Evolutionary conservation across 208 protist genomes (phyloP).

Genomic region (Acanthamoeba triangularis): DNA sequence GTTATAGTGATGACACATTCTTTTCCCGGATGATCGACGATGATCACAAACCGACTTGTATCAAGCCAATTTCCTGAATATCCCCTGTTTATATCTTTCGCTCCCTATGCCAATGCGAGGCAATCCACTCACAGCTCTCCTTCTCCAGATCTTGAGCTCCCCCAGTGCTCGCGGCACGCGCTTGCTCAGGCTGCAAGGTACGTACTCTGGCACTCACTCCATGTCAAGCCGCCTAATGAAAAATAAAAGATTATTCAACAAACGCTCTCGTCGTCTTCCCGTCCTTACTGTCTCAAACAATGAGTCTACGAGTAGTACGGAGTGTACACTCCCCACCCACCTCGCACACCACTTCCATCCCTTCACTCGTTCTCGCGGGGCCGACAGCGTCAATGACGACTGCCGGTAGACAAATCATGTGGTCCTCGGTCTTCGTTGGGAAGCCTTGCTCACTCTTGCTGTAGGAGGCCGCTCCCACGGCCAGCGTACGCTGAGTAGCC

Average conservation of each 20-base stretch:
- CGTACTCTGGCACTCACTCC: not conserved
- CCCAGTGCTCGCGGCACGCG: too few species aligned
- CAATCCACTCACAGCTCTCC: not conserved
- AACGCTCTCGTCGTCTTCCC: too few species aligned
- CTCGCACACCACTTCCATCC: not conserved
- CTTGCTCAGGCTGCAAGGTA: not conserved
- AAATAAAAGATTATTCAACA: too few species aligned
- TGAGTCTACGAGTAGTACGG: not conserved
- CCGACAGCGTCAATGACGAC: not conserved
- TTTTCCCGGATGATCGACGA: constrained; percentile 60
- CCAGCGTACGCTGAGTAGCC: not conserved
- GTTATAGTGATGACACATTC: constrained; percentile 57
- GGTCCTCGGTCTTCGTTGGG: not conserved
- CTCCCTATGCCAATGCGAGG: not conserved
- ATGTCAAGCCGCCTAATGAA: too few species aligned
- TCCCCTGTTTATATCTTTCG: not conserved
- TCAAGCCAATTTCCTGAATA: constrained; percentile 64
- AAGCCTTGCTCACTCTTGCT: not conserved
- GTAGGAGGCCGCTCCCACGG: not conserved
- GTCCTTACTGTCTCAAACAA: not conserved
- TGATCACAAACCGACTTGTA: not conserved
- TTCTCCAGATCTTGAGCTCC: not conserved
- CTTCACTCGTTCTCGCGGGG: not conserved
- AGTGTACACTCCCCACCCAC: not conserved
- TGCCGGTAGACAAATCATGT: not conserved